Evolutionary conservation across 371 early-diverging fungal species (phyloP).

Genomic region (Mucor saturninus): DNA sequence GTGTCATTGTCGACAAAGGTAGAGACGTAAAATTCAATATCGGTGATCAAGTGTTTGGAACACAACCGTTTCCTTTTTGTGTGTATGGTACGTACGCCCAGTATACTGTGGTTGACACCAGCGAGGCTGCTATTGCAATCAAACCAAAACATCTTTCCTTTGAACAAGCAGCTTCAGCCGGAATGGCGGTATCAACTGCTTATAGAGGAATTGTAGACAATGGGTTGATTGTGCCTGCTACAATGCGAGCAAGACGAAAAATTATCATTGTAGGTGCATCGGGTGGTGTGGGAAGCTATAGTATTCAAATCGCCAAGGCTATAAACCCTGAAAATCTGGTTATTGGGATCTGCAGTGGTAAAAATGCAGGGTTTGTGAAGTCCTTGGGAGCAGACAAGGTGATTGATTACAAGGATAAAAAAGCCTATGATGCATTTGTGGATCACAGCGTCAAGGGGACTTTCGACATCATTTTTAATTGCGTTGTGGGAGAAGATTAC

Average conservation of each 20-base stretch:
- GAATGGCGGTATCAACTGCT: slow-evolving; percentile 42
- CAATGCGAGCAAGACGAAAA: neutral
- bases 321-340: slow-evolving; percentile 50
- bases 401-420: slow-evolving; percentile 55
- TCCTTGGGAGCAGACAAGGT: slow-evolving; percentile 62
- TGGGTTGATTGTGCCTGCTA: slow-evolving; percentile 3
- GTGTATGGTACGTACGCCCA: slow-evolving; percentile 54
- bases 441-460: slow-evolving; percentile 10
- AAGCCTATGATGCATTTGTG: slow-evolving; percentile 29
- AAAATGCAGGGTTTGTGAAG: slow-evolving; percentile 55
- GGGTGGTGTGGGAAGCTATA: slow-evolving; percentile 66
- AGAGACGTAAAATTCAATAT: slow-evolving; percentile 41
- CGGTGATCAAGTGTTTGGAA: slow-evolving; percentile 58
- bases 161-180: slow-evolving; percentile 51
- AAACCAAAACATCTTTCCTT: slow-evolving; percentile 49
- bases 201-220: slow-evolving; percentile 32
- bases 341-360: slow-evolving; percentile 60
- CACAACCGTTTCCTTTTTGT: slow-evolving; percentile 18
- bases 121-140: slow-evolving; percentile 35
- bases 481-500: slow-evolving; percentile 57
- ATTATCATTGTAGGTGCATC: slow-evolving; percentile 61
- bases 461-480: slow-evolving; percentile 52
- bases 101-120: slow-evolving; percentile 30
- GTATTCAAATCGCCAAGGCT: slow-evolving; percentile 66
- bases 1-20: slow-evolving; percentile 45